Conservation (phyloP, 441 rosid species). For the Capsella rubella region DNA sequence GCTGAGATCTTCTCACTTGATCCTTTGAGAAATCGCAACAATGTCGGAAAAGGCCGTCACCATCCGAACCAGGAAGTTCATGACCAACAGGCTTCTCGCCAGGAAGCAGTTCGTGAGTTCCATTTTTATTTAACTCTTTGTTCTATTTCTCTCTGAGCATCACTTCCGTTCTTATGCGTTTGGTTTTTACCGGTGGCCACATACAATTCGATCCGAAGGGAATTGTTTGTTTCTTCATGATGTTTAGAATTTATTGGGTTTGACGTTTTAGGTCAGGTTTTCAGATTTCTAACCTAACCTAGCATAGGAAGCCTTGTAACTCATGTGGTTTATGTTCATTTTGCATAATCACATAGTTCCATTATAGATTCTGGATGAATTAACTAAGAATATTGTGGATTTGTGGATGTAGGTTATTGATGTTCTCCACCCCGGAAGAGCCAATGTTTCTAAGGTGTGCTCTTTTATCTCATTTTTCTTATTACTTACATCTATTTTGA, state of each 20-base stretch:
- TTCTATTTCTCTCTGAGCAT: not conserved
- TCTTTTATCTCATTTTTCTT: not conserved
- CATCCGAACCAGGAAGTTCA: conserved; percentile 82
- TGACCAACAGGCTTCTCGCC: conserved; percentile 90
- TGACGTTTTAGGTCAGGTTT: not conserved
- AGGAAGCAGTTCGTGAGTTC: conserved; percentile 89
- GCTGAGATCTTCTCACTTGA: conserved; percentile 32
- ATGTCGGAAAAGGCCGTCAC: conserved; percentile 96
- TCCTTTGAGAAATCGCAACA: conserved; percentile 26
- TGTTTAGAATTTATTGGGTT: not conserved
- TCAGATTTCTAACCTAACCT: not conserved
- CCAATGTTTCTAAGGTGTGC: conserved; percentile 89
- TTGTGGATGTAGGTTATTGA: conserved; percentile 69
- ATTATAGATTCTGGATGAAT: not conserved
- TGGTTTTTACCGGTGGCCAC: not conserved
- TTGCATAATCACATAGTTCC: not conserved
- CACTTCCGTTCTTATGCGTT: not conserved
- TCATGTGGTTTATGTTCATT: not conserved
- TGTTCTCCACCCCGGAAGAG: conserved; percentile 92
- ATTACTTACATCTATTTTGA: not conserved
- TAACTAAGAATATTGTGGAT: not conserved
- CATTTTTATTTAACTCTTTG: not conserved
- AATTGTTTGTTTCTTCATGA: no score
- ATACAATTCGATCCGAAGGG: no score
- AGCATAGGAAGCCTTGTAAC: not conserved